A percentile compares a stretch with the other conserved stretches of the same genome.
phyloP scores from a whole-genome alignment of 192 early-diverging fungal genomes.

The Mortierella antarctica region DNA sequence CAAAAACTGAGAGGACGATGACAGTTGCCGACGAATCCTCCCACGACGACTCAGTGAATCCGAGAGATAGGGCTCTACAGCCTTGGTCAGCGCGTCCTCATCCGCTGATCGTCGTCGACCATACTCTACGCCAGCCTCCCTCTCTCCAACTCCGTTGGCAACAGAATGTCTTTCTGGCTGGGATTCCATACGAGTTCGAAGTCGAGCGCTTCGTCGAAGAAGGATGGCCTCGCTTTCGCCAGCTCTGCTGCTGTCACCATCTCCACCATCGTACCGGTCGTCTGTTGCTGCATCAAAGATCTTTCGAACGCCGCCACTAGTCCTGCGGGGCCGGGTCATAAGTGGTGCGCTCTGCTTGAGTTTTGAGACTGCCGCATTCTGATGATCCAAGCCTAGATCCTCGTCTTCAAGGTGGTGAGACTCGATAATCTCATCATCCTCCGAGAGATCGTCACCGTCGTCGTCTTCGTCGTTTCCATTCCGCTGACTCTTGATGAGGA shows the following conservation, averaged over 20 bases:
- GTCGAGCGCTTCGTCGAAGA: too few species aligned
- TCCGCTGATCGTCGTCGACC: constrained; percentile 20
- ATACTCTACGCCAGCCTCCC: background rate
- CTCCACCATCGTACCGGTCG: too few species aligned
- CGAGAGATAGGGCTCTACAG: constrained; percentile 44
- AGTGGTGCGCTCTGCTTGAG: background rate
- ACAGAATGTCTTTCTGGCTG: too few species aligned
- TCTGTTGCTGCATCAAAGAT: too few species aligned
- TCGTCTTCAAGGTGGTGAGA: background rate
- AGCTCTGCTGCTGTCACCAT: too few species aligned
- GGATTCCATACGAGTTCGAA: too few species aligned
- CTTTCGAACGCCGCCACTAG: too few species aligned
- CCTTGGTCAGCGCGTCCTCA: constrained; percentile 43
- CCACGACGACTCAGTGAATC: constrained; percentile 44
- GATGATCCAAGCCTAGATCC: background rate
- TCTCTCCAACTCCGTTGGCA: background rate
- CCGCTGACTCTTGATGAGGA: constrained; percentile 54
- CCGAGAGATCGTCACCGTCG: background rate
- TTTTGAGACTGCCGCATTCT: background rate
- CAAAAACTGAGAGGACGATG: constrained; percentile 23
- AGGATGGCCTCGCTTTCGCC: too few species aligned
- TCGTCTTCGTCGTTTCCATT: constrained; percentile 52
- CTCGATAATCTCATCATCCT: constrained; percentile 1
- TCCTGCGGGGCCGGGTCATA: too few species aligned
- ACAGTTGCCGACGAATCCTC: constrained; percentile 17